phyloP scores from a whole-genome alignment of 2,329 filamentous ascomycete genomes.

The Fonsecaea pedrosoi region DNA sequence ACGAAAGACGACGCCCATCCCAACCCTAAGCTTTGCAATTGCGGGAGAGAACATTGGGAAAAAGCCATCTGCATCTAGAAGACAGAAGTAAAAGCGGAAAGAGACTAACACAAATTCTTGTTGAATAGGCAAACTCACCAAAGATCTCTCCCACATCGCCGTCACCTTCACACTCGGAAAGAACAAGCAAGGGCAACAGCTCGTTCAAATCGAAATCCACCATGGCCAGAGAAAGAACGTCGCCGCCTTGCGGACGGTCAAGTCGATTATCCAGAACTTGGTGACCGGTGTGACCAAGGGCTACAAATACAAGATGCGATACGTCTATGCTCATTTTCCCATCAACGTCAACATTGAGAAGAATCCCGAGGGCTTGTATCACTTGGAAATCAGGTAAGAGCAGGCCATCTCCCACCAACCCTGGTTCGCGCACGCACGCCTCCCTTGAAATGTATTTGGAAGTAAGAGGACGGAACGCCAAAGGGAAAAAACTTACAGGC shows the following conservation, averaged over 20 bases:
- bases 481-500: background rate
- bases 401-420: slow-evolving; percentile 36
- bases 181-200: slow-evolving; percentile 55
- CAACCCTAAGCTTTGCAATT: slow-evolving; percentile 1
- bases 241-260: slow-evolving; percentile 96
- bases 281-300: slow-evolving; percentile 98
- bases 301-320: slow-evolving; percentile 99
- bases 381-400: slow-evolving; percentile 95
- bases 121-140: slow-evolving; percentile 82
- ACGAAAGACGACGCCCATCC: slow-evolving; percentile 46
- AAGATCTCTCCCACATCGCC: slow-evolving; percentile 95
- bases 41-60: slow-evolving; percentile 5
- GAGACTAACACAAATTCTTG: slow-evolving; percentile 25
- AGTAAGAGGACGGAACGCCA: slow-evolving; percentile 34
- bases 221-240: slow-evolving; percentile 98
- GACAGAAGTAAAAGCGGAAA: background rate
- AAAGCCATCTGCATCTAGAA: background rate
- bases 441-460: background rate
- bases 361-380: slow-evolving; percentile 83
- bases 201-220: slow-evolving; percentile 98
- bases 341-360: slow-evolving; percentile 99
- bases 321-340: slow-evolving; percentile 99
- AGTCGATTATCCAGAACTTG: slow-evolving; percentile 98
- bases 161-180: slow-evolving; percentile 93
- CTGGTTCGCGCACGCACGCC: background rate